These are phyloP conservation scores for Aurinia saxatilis DNA, from an alignment of 345 rosid species.

Conservation along the genomic window DNA sequence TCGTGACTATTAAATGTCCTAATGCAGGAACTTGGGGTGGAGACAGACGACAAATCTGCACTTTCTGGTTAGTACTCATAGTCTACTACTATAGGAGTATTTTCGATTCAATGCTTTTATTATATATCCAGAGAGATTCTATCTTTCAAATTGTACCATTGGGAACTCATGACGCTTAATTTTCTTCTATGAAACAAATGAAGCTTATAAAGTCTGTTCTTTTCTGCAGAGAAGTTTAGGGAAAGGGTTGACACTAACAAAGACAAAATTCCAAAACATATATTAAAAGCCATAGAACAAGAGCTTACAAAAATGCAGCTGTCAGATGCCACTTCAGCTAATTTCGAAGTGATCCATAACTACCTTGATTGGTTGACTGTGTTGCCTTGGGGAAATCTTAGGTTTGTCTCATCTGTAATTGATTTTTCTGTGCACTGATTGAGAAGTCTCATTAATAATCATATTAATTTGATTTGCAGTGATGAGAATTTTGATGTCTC, in stretches of 20 bases:
- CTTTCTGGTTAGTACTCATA: constrained; percentile 50
- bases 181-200: neutral
- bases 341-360: constrained; percentile 71
- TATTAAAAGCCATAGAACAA: constrained; percentile 85
- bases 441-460: neutral
- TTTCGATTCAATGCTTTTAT: no score
- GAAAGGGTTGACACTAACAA: constrained; percentile 62
- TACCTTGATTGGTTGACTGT: constrained; percentile 93
- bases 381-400: constrained; percentile 86
- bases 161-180: neutral
- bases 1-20: constrained; percentile 4
- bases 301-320: constrained; percentile 81
- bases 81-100: neutral
- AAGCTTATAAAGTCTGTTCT: neutral
- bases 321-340: constrained; percentile 80
- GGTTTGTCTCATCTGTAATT: constrained; percentile 36
- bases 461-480: constrained; percentile 34
- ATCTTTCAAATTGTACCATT: neutral
- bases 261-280: constrained; percentile 75
- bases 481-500: constrained; percentile 84
- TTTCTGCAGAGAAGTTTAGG: constrained; percentile 71
- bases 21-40: constrained; percentile 80
- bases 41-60: constrained; percentile 82
- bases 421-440: neutral
- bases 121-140: neutral